Conservation (phyloP, 2,329 filamentous ascomycete species). For the Aspergillus persii region DNA sequence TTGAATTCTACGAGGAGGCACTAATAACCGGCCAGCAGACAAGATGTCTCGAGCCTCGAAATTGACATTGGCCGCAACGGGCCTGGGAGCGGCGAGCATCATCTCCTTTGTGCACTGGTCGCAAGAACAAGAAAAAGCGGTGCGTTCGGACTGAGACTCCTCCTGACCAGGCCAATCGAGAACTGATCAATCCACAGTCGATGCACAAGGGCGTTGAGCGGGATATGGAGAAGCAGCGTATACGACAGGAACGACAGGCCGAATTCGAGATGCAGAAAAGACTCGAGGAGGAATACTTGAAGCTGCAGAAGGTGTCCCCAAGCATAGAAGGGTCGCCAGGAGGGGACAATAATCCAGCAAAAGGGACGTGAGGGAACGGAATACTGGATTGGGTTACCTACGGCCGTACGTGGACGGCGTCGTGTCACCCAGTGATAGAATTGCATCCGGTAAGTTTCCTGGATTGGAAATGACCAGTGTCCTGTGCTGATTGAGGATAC, state of each 20-base stretch:
- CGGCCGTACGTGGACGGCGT: background rate
- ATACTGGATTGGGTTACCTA: background rate
- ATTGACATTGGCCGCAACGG: conserved; percentile 75
- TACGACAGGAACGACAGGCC: conserved; percentile 85
- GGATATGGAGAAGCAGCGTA: conserved; percentile 87
- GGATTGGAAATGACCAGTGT: background rate
- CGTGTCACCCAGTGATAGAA: background rate
- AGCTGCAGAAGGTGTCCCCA: conserved; percentile 74
- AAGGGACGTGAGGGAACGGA: conserved; percentile 20
- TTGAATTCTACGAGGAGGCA: too few species aligned
- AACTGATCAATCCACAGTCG: conserved; percentile 50
- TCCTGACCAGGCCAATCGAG: background rate
- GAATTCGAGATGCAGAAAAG: conserved; percentile 91
- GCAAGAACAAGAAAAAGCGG: conserved; percentile 78
- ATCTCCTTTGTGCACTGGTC: conserved; percentile 86
- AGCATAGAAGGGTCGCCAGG: conserved; percentile 29
- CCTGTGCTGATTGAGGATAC: background rate
- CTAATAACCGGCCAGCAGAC: background rate
- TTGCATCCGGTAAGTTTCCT: conserved; percentile 5
- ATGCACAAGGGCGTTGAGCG: conserved; percentile 96
- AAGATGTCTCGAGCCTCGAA: conserved; percentile 91
- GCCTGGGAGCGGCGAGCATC: conserved; percentile 71
- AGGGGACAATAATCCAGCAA: conserved; percentile 18
- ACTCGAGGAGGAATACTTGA: conserved; percentile 85
- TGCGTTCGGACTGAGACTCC: conserved; percentile 46